Evolutionary conservation across 768 basidiomycete species (phyloP), one percentile per base, ranked within the genome.

Genomic region (Russula griseocarnosa): DNA sequence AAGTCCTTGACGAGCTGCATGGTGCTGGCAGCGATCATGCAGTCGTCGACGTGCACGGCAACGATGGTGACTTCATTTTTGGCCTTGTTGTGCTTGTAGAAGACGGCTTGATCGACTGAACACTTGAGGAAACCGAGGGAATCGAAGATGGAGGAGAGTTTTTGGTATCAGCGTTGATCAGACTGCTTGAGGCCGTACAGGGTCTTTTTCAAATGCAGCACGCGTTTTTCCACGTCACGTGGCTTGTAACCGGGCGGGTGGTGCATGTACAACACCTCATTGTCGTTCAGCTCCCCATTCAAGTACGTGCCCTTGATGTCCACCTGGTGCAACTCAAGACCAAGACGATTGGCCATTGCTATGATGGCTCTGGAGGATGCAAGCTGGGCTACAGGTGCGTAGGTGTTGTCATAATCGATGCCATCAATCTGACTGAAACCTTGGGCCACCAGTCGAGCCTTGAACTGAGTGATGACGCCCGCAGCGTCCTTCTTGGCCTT

Each of bases 391-490:
- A n/a, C n/a, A n/a, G n/a, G n/a, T n/a, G n/a, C n/a, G 42, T 44
- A 44, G 20, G 42, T 44, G 20, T 44, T 20, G 7, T 44, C 42
- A 6, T 44, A 44, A 20, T 50, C 5, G 24, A 50, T 16, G 1
- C 49, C 14, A 6, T 63, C 66, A 1, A 71, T 64, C 60, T 79
- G 78, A 0, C 70, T 59, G 69, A 73, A 76, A 1, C 78, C 76
- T 44, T 73, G 69, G 0, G 76, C 75, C 10, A 76, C 76, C 8
- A 79, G 69, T 11, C 74, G 62, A 0, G 71, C 76, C 60, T 78
- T 77, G 69, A 74, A 73, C 0, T 67, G 51, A 0, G 56, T 56
- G 42, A 75, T 57, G 0, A 65, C 62, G n/a, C 75, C 74, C 9
- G 66, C 34, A 0, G 66, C 60, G 44, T 76, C 70, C 65, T 36